Base-by-base conservation (phyloP, 2,329 filamentous ascomycete species). In the Mycogone perniciosa region DNA sequence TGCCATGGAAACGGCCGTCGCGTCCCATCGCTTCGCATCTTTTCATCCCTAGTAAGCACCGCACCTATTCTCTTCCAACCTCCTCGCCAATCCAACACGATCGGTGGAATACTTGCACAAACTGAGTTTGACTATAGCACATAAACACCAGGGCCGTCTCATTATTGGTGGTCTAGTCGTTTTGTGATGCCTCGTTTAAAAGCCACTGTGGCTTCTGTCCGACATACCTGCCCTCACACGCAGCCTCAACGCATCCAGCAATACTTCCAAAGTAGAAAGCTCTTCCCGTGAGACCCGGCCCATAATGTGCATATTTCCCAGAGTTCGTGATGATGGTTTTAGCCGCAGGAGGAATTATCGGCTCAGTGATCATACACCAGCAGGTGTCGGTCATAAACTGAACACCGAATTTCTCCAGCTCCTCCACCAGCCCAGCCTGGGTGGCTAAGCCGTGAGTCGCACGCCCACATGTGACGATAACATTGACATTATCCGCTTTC, bases 281-380 rank as follows among this genome's bases (percentile, higher is more conserved):
- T 37, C 49, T 57, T 7, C 58, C 52, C 1, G 56, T 56, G 5
- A 64, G 44, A 1, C 60, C 60, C 0, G 62, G 62, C 1, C 65
- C 67, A 33, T 75, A 75, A 57, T 75, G 71, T 0, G 71, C 72
- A 55, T 75, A 74, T 54, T 75, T 75, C 0, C 60, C 70, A 1
- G 72, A 76, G 46, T 75, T 75, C 0, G 67, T 74, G 71, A 71
- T 67, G 49, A 76, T 67, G 1, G 57, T 62, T 3, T 57, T 56
- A 0, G 59, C 53, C 2, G 45, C 7, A 0, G 6, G 34, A 4
- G 61, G 63, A 7, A 75, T 67, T 0, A 70, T 57, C 0, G 72
- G 70, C 41, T 74, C 69, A 1, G 51, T 49, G 11, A 75, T 66
- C 68, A 76, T 72, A 53, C 72, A 76, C 72, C 72, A 76, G 48